Conservation (phyloP, 2,329 filamentous ascomycete genomes). For the Hypocrella siamensis region DNA sequence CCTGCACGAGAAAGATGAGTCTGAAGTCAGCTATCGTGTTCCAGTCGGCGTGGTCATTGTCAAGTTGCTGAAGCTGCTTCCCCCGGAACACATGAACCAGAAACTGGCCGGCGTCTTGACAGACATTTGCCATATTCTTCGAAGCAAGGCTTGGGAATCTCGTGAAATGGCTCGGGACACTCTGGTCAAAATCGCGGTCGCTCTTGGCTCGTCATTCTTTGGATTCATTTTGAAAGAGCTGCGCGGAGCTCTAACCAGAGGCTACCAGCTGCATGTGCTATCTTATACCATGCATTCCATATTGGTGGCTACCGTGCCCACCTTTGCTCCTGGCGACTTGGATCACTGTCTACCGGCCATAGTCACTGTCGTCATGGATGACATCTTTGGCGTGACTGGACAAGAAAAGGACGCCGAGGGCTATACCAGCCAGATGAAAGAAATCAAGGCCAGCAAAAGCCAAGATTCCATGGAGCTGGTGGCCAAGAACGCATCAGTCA, state of each 20-base stretch:
- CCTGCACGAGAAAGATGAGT: constrained; percentile 86
- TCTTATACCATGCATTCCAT: constrained; percentile 93
- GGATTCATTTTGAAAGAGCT: constrained; percentile 90
- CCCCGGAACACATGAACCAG: constrained; percentile 53
- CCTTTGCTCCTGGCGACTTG: constrained; percentile 65
- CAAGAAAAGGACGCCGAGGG: constrained; percentile 96
- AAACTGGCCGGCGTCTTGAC: constrained; percentile 72
- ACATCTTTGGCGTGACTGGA: constrained; percentile 83
- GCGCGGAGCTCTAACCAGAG: constrained; percentile 63
- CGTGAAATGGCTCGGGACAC: constrained; percentile 85
- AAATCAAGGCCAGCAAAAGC: constrained; percentile 95
- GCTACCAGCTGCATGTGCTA: constrained; percentile 87
- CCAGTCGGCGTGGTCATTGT: constrained; percentile 80
- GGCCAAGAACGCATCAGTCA: constrained; percentile 65
- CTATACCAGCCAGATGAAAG: constrained; percentile 90
- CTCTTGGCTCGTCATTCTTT: constrained; percentile 71
- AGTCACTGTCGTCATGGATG: constrained; percentile 83
- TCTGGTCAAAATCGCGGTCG: constrained; percentile 63
- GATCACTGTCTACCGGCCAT: constrained; percentile 75
- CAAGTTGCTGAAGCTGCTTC: constrained; percentile 71
- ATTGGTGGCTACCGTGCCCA: constrained; percentile 57
- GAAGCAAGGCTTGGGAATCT: constrained; percentile 76
- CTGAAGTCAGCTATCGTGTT: constrained; percentile 82
- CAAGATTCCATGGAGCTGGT: constrained; percentile 94
- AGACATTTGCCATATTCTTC: constrained; percentile 83